A percentile compares a stretch with the other conserved stretches of the same genome.
These are phyloP conservation scores for Aspergillus ochraceus DNA, from an alignment of 2,329 filamentous ascomycete species.

Conservation along the genomic window DNA sequence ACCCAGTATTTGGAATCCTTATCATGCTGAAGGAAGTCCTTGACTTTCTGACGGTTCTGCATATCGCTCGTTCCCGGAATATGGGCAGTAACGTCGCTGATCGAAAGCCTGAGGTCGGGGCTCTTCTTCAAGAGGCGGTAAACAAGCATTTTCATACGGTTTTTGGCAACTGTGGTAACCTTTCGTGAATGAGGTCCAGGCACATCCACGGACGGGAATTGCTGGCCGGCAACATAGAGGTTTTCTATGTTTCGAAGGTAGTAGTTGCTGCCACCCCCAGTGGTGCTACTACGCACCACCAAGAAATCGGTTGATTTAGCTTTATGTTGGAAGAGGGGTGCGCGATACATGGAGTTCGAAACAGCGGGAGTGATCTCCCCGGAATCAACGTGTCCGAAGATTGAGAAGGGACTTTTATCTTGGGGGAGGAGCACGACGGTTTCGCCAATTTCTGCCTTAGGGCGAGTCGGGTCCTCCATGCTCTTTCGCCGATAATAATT, in stretches of 20 bases:
- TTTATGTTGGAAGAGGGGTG: conserved; percentile 86
- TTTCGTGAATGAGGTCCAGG: conserved; percentile 91
- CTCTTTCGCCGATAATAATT: conserved; percentile 94
- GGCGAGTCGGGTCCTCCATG: conserved; percentile 70
- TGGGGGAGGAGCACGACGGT: conserved; percentile 84
- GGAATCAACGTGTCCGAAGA: conserved; percentile 89
- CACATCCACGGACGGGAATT: conserved; percentile 87
- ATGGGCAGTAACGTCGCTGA: conserved; percentile 86
- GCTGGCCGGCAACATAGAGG: conserved; percentile 86
- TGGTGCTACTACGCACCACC: conserved; percentile 77
- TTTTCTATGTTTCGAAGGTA: conserved; percentile 89
- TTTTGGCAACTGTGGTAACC: conserved; percentile 96
- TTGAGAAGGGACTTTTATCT: conserved; percentile 92
- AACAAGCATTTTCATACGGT: conserved; percentile 92
- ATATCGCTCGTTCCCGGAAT: conserved; percentile 92
- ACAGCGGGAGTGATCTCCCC: conserved; percentile 88
- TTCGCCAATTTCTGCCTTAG: conserved; percentile 84
- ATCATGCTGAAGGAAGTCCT: conserved; percentile 91
- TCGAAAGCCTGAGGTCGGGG: conserved; percentile 65
- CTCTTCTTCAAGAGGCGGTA: conserved; percentile 84
- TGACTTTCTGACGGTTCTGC: conserved; percentile 93
- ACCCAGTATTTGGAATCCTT: conserved; percentile 88
- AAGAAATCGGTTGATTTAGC: conserved; percentile 81
- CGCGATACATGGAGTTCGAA: conserved; percentile 93
- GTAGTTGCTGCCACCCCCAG: conserved; percentile 73